Evolutionary conservation across 2,329 filamentous ascomycete genomes (phyloP).

Genomic region (Penicillium italicum): DNA sequence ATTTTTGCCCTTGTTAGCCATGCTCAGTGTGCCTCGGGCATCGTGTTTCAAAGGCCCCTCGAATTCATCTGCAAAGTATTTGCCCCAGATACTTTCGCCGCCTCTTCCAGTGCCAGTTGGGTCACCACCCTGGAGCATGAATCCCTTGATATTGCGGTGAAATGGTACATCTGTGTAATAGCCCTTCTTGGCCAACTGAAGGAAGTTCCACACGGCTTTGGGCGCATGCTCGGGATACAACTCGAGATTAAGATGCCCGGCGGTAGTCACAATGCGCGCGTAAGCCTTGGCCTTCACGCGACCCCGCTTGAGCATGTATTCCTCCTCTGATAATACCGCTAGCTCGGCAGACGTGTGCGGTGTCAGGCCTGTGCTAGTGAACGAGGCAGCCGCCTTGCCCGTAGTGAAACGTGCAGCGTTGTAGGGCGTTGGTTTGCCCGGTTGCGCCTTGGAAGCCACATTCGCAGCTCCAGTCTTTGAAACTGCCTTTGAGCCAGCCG

Average conservation of each 20-base stretch:
- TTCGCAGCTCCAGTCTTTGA: conserved; percentile 22
- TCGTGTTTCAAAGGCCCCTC: conserved; percentile 86
- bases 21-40: conserved; percentile 73
- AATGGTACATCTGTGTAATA: conserved; percentile 84
- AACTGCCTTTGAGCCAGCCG: conserved; percentile 22
- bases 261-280: conserved; percentile 79
- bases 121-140: conserved; percentile 98
- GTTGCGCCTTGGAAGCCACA: conserved; percentile 23
- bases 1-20: conserved; percentile 99
- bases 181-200: conserved; percentile 78
- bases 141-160: conserved; percentile 89
- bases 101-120: conserved; percentile 88
- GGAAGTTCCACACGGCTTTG: conserved; percentile 95
- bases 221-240: conserved; percentile 88
- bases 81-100: conserved; percentile 88
- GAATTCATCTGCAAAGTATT: conserved; percentile 90
- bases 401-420: conserved; percentile 91
- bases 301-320: conserved; percentile 91
- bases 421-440: conserved; percentile 54
- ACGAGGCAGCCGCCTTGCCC: conserved; percentile 84
- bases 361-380: conserved; percentile 90
- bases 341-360: conserved; percentile 85
- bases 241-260: conserved; percentile 82
- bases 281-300: conserved; percentile 89
- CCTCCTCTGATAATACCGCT: conserved; percentile 84